Conservation (phyloP, 73 alveolate genomes). For the Urostyla sp. region DNA sequence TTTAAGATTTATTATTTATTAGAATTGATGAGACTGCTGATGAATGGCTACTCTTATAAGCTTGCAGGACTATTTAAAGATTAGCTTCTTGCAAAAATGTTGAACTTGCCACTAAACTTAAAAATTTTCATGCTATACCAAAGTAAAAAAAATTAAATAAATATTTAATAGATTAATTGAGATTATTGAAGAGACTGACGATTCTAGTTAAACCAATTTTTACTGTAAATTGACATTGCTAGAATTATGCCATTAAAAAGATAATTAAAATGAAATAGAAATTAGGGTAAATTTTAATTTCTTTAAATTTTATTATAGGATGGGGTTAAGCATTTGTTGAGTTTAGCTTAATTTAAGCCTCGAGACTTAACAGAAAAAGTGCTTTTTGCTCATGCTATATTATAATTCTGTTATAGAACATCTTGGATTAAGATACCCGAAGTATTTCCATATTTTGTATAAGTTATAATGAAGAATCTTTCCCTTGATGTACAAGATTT, state of each 20-base stretch:
- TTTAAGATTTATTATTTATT: background rate
- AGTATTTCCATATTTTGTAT: slow-evolving; percentile 43
- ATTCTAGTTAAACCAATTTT: background rate
- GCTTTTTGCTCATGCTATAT: slow-evolving; percentile 21
- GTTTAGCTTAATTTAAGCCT: slow-evolving; percentile 38
- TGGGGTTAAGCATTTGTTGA: slow-evolving; percentile 31
- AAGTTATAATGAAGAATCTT: slow-evolving; percentile 37
- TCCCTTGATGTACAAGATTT: too few relatives aligned
- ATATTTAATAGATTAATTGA: background rate
- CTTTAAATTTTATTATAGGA: background rate
- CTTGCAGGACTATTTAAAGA: slow-evolving; percentile 27
- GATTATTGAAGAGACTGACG: slow-evolving; percentile 39
- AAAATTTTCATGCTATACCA: slow-evolving; percentile 4
- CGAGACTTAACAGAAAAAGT: slow-evolving; percentile 1
- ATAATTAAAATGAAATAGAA: slow-evolving; percentile 36
- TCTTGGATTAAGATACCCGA: slow-evolving; percentile 30
- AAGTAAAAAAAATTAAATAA: background rate
- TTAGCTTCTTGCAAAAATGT: slow-evolving; percentile 25
- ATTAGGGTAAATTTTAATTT: background rate
- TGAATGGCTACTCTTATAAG: slow-evolving; percentile 20
- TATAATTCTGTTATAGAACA: slow-evolving; percentile 18
- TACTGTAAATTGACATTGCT: slow-evolving; percentile 17
- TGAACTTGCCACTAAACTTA: slow-evolving; percentile 25
- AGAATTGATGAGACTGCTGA: slow-evolving; percentile 47
- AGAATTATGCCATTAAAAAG: slow-evolving; percentile 43